These are phyloP conservation scores for Neurospora africana DNA, from an alignment of 495 filamentous ascomycete genomes.

Conservation along the genomic window DNA sequence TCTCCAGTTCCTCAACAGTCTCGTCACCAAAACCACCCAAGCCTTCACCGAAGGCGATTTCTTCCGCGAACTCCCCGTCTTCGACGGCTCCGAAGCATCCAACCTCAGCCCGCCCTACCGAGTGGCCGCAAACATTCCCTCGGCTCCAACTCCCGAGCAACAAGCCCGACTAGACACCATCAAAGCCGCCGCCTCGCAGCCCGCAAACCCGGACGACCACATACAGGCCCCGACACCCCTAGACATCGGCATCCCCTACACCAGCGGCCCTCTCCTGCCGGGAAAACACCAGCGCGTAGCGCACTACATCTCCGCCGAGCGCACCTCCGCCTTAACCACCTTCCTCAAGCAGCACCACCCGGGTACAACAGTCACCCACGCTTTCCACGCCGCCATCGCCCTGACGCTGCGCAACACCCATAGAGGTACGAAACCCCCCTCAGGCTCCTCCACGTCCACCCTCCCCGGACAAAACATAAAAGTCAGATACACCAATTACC, in stretches of 20 bases:
- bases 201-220: background rate
- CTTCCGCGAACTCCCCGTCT: background rate
- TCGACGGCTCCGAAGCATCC: constrained; percentile 10
- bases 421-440: no score
- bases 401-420: constrained; percentile 11
- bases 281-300: constrained; percentile 12
- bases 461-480: background rate
- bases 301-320: constrained; percentile 3
- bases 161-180: background rate
- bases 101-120: constrained; percentile 13
- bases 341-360: constrained; percentile 9
- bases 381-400: constrained; percentile 25
- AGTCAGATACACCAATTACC: constrained; percentile 21
- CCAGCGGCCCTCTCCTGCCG: background rate
- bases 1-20: constrained; percentile 25
- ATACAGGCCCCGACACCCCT: background rate
- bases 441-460: no score
- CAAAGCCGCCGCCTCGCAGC: background rate
- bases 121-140: constrained; percentile 5
- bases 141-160: background rate
- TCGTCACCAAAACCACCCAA: constrained; percentile 10
- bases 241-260: background rate
- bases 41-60: constrained; percentile 7
- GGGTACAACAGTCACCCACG: constrained; percentile 23
- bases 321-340: constrained; percentile 8